Conservation (phyloP, 371 early-diverging fungal species). For the Mucor velutinosus region DNA sequence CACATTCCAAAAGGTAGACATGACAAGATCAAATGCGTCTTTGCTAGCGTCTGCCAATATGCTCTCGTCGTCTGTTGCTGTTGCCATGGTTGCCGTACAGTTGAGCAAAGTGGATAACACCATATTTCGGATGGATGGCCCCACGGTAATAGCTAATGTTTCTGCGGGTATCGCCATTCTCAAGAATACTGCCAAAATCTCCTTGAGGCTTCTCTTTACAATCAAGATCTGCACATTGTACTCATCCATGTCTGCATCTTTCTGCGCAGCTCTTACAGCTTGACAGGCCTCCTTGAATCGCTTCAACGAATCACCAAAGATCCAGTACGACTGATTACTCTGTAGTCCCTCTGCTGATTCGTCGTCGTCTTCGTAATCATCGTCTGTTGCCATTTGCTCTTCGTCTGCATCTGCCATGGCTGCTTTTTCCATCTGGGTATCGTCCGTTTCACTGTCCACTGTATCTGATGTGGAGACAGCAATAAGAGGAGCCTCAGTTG, state of each 20-base stretch:
- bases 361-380: slow-evolving; percentile 8
- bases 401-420: neutral
- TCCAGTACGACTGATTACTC: slow-evolving; percentile 47
- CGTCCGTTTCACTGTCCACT: neutral
- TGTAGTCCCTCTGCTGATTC: slow-evolving; percentile 18
- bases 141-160: slow-evolving; percentile 31
- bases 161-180: slow-evolving; percentile 45
- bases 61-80: slow-evolving; percentile 17
- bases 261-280: neutral
- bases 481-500: neutral
- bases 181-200: slow-evolving; percentile 40
- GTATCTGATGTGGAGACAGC: neutral
- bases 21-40: slow-evolving; percentile 36
- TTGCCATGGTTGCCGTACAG: neutral
- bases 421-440: neutral
- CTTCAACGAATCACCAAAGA: slow-evolving; percentile 47
- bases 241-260: slow-evolving; percentile 16
- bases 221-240: slow-evolving; percentile 18
- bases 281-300: slow-evolving; percentile 35
- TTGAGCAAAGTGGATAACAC: slow-evolving; percentile 9
- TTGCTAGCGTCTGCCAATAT: slow-evolving; percentile 19
- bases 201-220: slow-evolving; percentile 38
- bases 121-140: slow-evolving; percentile 27
- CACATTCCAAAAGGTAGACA: slow-evolving; percentile 28
- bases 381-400: neutral